Conservation (phyloP, 2,329 filamentous ascomycete genomes). For the Sporothrix globosa region DNA sequence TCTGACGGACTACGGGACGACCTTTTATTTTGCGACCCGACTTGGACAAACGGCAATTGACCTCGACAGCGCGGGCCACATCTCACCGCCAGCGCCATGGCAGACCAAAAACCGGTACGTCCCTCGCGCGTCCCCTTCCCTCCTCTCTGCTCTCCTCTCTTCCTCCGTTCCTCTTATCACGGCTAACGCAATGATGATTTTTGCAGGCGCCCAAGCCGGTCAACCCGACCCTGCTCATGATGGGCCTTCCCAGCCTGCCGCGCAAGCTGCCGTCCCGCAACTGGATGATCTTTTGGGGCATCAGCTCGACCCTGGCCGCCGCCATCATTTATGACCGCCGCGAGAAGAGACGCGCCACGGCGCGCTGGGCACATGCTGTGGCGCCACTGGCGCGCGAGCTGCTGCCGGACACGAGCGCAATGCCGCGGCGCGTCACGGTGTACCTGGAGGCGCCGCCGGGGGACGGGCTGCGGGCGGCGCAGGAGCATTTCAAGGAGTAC, state of each 20-base stretch:
- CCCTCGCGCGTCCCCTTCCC: background rate
- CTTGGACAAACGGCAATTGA: background rate
- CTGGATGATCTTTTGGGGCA: slow-evolving; percentile 91
- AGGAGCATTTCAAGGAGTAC: slow-evolving; percentile 95
- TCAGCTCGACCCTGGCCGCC: slow-evolving; percentile 75
- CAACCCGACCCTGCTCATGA: slow-evolving; percentile 76
- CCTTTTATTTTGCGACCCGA: background rate
- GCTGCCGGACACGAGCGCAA: slow-evolving; percentile 66
- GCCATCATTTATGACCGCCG: slow-evolving; percentile 90
- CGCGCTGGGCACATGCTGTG: slow-evolving; percentile 84
- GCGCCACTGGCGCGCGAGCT: slow-evolving; percentile 80
- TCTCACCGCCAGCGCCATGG: background rate
- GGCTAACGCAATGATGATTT: background rate
- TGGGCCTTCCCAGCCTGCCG: slow-evolving; percentile 83
- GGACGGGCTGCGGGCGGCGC: slow-evolving; percentile 79
- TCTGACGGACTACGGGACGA: background rate
- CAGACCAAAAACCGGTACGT: slow-evolving; percentile 15
- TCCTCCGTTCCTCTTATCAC: background rate
- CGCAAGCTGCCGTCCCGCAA: slow-evolving; percentile 89
- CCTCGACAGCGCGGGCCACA: background rate
- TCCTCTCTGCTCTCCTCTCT: background rate
- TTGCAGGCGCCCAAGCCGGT: slow-evolving; percentile 36
- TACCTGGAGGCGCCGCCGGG: slow-evolving; percentile 85
- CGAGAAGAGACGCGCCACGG: slow-evolving; percentile 81
- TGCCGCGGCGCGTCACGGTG: slow-evolving; percentile 83